Evolutionary conservation across 2,329 filamentous ascomycete species (phyloP).

Genomic region (Phaeoacremonium minimum): DNA sequence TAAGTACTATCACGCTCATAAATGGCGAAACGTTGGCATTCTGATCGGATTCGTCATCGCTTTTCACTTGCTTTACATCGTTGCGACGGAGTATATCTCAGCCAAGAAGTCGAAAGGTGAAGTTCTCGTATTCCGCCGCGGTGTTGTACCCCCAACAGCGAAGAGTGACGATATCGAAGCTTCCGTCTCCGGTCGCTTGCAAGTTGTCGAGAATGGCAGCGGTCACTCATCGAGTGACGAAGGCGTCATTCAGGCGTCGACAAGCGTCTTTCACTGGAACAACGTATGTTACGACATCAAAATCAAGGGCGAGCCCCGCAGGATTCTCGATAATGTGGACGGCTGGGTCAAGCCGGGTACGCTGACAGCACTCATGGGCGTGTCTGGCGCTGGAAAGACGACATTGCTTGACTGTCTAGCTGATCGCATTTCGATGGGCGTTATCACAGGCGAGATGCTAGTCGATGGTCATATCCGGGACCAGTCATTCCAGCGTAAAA

Average conservation of each 20-base stretch:
- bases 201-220: not conserved
- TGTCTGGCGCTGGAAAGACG: slow-evolving; percentile 90
- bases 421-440: slow-evolving; percentile 81
- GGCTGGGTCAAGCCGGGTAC: slow-evolving; percentile 94
- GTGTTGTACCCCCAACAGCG: not conserved
- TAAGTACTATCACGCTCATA: slow-evolving; percentile 34
- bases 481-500: slow-evolving; percentile 83
- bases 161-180: not conserved
- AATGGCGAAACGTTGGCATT: slow-evolving; percentile 53
- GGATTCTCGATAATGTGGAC: slow-evolving; percentile 80
- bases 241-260: slow-evolving; percentile 49
- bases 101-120: slow-evolving; percentile 2
- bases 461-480: slow-evolving; percentile 65
- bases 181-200: not conserved
- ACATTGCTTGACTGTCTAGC: slow-evolving; percentile 85
- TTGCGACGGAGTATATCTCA: slow-evolving; percentile 50
- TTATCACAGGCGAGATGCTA: slow-evolving; percentile 79
- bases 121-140: slow-evolving; percentile 4
- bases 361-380: slow-evolving; percentile 85
- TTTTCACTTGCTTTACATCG: slow-evolving; percentile 48
- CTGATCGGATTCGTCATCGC: slow-evolving; percentile 48
- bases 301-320: slow-evolving; percentile 71
- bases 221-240: not conserved
- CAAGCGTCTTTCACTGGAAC: slow-evolving; percentile 80
- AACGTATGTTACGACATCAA: slow-evolving; percentile 74